Percentiles rank a stretch among this genome's conserved stretches.
Conservation (phyloP, 1,284 basidiomycete genomes). For the Cryptococcus maquisensis region DNA sequence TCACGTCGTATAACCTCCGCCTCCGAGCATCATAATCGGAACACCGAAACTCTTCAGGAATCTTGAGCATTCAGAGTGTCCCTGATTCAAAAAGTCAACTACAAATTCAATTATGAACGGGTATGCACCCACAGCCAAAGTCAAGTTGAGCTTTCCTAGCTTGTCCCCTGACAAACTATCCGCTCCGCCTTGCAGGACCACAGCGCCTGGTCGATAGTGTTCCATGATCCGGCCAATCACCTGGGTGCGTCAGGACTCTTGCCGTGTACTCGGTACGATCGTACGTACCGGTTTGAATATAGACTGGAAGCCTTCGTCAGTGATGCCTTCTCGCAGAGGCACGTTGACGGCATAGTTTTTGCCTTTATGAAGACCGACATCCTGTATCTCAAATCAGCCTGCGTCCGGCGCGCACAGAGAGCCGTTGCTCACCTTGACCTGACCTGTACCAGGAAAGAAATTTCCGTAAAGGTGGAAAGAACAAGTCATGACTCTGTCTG, state of each 20-base stretch:
- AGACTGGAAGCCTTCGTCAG: slow-evolving; percentile 66
- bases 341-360: slow-evolving; percentile 89
- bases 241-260: slow-evolving; percentile 49
- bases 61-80: slow-evolving; percentile 82
- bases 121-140: slow-evolving; percentile 55
- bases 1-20: slow-evolving; percentile 81
- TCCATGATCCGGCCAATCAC: slow-evolving; percentile 82
- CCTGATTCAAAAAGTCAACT: slow-evolving; percentile 27
- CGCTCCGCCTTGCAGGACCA: slow-evolving; percentile 91
- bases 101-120: background rate
- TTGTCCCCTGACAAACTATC: slow-evolving; percentile 95
- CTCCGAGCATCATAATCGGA: slow-evolving; percentile 86
- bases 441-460: slow-evolving; percentile 92
- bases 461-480: slow-evolving; percentile 95
- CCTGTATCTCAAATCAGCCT: slow-evolving; percentile 48
- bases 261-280: background rate
- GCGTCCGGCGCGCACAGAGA: background rate
- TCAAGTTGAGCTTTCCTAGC: slow-evolving; percentile 91
- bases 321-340: slow-evolving; percentile 88
- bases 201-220: slow-evolving; percentile 80
- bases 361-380: slow-evolving; percentile 78
- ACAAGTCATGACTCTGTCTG: slow-evolving; percentile 91
- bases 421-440: slow-evolving; percentile 54
- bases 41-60: slow-evolving; percentile 79
- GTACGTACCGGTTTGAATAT: slow-evolving; percentile 79